Base-by-base conservation (phyloP, 2,329 filamentous ascomycete species). In the Penicillium sp. region DNA sequence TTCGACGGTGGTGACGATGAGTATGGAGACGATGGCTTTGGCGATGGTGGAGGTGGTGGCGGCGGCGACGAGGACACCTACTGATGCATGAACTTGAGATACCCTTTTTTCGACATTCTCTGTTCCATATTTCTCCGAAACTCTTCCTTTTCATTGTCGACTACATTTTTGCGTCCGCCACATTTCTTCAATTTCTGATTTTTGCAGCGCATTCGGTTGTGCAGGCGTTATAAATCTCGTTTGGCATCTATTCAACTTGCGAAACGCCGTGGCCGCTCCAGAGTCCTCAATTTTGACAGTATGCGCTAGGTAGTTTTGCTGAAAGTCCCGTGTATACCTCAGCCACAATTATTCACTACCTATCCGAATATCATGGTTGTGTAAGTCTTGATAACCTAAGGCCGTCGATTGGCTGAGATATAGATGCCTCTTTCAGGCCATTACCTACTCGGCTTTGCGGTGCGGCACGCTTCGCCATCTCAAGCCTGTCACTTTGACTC, bases 1-100 rank as follows among this genome's bases (percentile, higher is more conserved):
- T 82, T 82, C 57, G 77, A 80, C 52, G 78, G 74, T 46, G 81
- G 81, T 5, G 81, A 77, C 43, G 74, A 75, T 42, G 74, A 75
- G 40, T 73, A 67, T 43, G 72, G 79, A 43, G 79, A 77, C 46
- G 81, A 77, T 53, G 76, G 76, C 48, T 77, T 74, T 44, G 78
- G 71, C 26, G 81, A 76, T 54, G 78, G 73, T 39, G 79, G 74
- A 29, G 78, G 74, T 39, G 79, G 74, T 29, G 78, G 74, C 36
- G 76, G 72, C 5, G 79, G 76, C 46, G 76, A 74, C 42, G 76
- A 73, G 49, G 71, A 71, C 55, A 66, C 65, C 24, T 70, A 66
- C 52, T 72, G 58, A 62, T 47, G 43, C 44, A 48, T 48, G 50
- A 38, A 55, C 55, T 42, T 50, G 51, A 57, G 59, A 66, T 67